Conservation (phyloP, 345 rosid species). For the Orychophragmus violaceus region DNA sequence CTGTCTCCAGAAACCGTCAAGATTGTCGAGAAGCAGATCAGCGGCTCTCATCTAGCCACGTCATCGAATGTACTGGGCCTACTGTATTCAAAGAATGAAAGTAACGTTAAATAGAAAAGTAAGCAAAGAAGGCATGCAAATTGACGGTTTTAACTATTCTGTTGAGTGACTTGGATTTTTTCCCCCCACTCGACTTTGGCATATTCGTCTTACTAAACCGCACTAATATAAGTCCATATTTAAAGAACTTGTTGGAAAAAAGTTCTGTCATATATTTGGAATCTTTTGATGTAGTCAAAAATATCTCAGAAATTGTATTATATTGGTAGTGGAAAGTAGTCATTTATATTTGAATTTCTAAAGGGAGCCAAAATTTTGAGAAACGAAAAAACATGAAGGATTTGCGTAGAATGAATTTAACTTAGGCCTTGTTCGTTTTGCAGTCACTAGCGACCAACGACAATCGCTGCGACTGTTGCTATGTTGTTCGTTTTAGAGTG, state of each 20-base stretch:
- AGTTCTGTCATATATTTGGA: background rate
- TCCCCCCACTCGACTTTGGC: conserved; percentile 6
- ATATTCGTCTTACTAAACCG: conserved; percentile 17
- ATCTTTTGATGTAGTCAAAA: background rate
- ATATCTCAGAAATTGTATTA: conserved; percentile 10
- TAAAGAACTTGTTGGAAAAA: background rate
- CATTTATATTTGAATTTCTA: background rate
- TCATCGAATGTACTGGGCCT: background rate
- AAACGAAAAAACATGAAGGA: background rate
- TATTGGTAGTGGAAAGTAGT: background rate
- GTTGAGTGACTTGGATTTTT: background rate
- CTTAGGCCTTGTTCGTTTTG: too few relatives aligned
- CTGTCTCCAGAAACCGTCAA: conserved; percentile 15
- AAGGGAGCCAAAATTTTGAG: background rate
- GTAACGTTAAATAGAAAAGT: conserved; percentile 7
- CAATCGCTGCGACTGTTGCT: too few relatives aligned
- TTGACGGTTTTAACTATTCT: conserved; percentile 15
- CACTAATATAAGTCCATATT: conserved; percentile 8
- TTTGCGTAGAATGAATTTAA: background rate
- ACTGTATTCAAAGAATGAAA: background rate
- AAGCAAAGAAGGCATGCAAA: conserved; percentile 11
- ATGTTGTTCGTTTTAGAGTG: too few relatives aligned
- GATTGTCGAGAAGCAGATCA: conserved; percentile 2
- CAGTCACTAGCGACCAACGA: too few relatives aligned
- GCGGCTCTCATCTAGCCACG: background rate